phyloP scores from a whole-genome alignment of 345 rosid genomes.

The Tarenaya hassleriana region DNA sequence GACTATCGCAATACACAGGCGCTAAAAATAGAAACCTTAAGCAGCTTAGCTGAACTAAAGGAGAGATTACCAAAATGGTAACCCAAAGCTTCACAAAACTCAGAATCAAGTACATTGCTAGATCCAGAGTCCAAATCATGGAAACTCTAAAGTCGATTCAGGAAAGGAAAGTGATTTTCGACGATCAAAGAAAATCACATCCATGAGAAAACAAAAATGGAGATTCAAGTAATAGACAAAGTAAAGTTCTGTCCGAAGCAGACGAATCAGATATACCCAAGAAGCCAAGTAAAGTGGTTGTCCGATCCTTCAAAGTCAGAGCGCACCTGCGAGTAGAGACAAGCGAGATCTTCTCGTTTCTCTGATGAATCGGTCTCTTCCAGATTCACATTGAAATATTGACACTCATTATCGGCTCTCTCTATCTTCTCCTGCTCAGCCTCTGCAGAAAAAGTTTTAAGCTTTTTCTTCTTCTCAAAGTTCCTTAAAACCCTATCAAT shows the following conservation, averaged over 20 bases:
- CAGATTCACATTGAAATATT: constrained; percentile 29
- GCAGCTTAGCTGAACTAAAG: background rate
- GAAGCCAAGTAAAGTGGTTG: constrained; percentile 28
- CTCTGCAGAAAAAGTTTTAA: too few species aligned
- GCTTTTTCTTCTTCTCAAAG: background rate
- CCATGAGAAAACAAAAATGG: background rate
- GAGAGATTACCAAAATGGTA: constrained; percentile 12
- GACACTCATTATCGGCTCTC: constrained; percentile 29
- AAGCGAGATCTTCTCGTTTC: constrained; percentile 41
- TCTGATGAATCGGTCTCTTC: constrained; percentile 30
- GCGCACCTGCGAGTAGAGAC: constrained; percentile 33
- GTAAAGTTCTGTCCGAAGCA: too few species aligned
- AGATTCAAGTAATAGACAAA: constrained; percentile 13
- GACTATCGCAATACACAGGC: background rate
- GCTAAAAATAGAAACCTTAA: constrained; percentile 3
- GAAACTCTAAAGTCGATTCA: background rate
- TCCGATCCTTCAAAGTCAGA: constrained; percentile 30
- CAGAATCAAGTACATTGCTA: constrained; percentile 24
- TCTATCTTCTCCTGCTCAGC: constrained; percentile 2
- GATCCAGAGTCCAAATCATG: constrained; percentile 25
- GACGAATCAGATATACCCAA: background rate
- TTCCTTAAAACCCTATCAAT: constrained; percentile 35
- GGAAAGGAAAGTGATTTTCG: background rate
- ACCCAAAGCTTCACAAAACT: constrained; percentile 9
- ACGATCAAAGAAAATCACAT: constrained; percentile 10